Base-by-base conservation (phyloP, 176 grass and related monocot genomes). In the Lolium rigidum region DNA sequence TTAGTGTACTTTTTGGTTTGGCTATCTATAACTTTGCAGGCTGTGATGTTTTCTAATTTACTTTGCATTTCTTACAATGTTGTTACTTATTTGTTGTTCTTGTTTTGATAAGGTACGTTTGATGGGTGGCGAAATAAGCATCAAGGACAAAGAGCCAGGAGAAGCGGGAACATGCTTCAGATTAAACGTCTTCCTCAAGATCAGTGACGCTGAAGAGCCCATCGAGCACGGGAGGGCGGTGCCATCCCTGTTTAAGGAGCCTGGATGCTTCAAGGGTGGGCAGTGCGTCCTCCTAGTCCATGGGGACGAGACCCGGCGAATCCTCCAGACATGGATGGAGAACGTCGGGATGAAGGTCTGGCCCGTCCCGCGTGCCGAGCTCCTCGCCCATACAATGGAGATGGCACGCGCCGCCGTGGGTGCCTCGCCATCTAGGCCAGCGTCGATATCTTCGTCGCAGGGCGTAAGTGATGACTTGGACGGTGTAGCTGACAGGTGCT, bases 121-220 rank as follows among this genome's bases (percentile, higher is more conserved):
- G 35, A 94, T 95, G 95, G 93, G 95, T 28, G 95, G 95, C 12
- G 93, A 98, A 56, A 98, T 98, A 10, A 89, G 74, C 56, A 98
- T 98, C 41, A 80, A 87, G 69, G 93, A 98, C 20, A 94, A 92
- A 49, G 85, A 88, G 17, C 86, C 74, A 10, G 83, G 85, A 59
- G 91, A 93, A 77, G 81, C 28, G 7, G 95, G 95, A 66, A 90
- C 89, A 35, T 95, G 95, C 67, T 94, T 98, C 26, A 83, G 79
- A 21, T 98, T 98, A 77, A 98, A 95, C 73, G 84, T 95, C 37
- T 72, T 89, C 24, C 18, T 98, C 39, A 98, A 82, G 75, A 89
- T 78, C 5, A 80, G 39, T 13, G 86, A 74, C 16, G 20, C 17
- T 49, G 18, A 81, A 25, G 10, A 62, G 57, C 80, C 87, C 8